Base-by-base conservation (phyloP, 2,329 filamentous ascomycete species). In the Aspergillus sp. region DNA sequence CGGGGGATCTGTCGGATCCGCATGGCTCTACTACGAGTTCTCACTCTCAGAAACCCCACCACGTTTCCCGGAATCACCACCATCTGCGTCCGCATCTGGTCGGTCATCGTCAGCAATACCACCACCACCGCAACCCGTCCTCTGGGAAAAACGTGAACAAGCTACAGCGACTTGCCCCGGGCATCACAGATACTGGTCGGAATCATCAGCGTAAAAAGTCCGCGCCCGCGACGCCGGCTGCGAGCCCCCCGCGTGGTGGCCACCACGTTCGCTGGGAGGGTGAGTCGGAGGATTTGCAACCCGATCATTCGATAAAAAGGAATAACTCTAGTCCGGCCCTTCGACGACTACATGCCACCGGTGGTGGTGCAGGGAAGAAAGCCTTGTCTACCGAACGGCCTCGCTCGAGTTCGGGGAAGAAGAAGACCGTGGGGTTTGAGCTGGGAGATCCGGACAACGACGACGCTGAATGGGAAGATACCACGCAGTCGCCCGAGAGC, bases 401-500 rank as follows among this genome's bases (percentile, higher is more conserved):
- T 8, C 54, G 56, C 28, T 56, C 61, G 12, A 66, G 64, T 44
- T 56, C 60, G n/a, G 63, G 64, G 33, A 67, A 65, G 55, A 70
- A 71, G 60, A 73, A 72, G 53, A 63, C 67, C n/a, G 69, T 72
- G 44, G 70, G 71, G 10, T 73, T 73, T 52, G 67, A 73, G 49
- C 54, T 74, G 35, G 71, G 62, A 4, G 68, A 67, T 47, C 67
- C 69, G 10, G 67, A 68, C 34, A 67, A 64, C 45, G 68, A 71
- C 51, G 71, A 73, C 50, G 68, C 59, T 48, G 71, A 73, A 51
- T 73, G 71, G 71, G 71, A 73, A 51, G 70, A 74, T 55, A 72
- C 69, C 28, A 72, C 71, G 26, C 68, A 72, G 51, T 74, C 71
- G 12, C 70, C 71, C 30, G 69, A 72, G 52, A 70, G 70, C 49